Base-by-base conservation (phyloP, 306 rosid genomes). In the Lathyrus oleraceus region DNA sequence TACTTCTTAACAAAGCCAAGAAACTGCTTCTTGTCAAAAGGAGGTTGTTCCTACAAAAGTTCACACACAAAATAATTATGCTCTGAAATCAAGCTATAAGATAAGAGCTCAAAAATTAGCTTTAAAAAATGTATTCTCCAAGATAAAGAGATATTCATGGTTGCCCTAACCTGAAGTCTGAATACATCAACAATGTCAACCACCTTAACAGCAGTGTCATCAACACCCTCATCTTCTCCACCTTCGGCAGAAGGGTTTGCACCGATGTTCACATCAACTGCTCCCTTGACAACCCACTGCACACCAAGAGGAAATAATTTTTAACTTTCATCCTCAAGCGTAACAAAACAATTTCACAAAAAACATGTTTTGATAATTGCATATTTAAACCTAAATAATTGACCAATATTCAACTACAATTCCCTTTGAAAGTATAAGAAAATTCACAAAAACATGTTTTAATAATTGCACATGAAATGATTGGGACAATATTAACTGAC, bases 161-260 rank as follows among this genome's bases (percentile, higher is more conserved):
- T 19, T 27, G 16, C 5, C 49, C 77, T 11, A 49, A 74, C 76
- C 83, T 80, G 80, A 57, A 74, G 83, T 61, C 79, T 79, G 53
- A 79, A 79, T 2, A 71, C 69, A 40, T 80, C 80, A 15, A 70
- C 80, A 67, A 81, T 76, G 65, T 76, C 79, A 47, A 81, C 85
- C 25, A 76, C 78, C 89, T 86, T 89, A 12, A 66, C 85, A 60
- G 84, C 64, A 48, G 85, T 84, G 69, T 91, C 97, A 83, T 92
- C 95, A 70, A 92, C 96, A 63, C 95, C 90, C 78, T 92, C 96
- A 30, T 89, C 93, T 4, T 71, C 94, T 5, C 73, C 90, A 69
- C 89, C 97, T 80, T 90, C 97, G 8, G 97, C 98, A 36, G 97
- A 94, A 32, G 98, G 96, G 80, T 94, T 93, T 3, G 98, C 98